phyloP scores from a whole-genome alignment of 768 basidiomycete species.

The Psilocybe sp. region DNA sequence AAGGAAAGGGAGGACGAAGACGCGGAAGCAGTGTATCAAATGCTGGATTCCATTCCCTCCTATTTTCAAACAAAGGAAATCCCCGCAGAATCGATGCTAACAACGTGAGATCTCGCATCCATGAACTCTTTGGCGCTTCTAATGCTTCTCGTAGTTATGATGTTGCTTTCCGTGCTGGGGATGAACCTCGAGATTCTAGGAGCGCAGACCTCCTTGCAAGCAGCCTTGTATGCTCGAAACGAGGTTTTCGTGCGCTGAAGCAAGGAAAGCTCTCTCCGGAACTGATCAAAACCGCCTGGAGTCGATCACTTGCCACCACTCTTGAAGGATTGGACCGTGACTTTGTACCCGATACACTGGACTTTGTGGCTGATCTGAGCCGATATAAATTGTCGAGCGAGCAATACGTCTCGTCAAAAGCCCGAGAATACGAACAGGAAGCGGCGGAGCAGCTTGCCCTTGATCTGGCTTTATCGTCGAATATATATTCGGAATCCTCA shows the following conservation, averaged over 20 bases:
- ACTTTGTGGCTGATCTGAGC: slow-evolving; percentile 36
- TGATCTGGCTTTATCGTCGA: slow-evolving; percentile 58
- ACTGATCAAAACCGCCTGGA: slow-evolving; percentile 47
- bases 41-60: slow-evolving; percentile 50
- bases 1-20: slow-evolving; percentile 31
- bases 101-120: slow-evolving; percentile 41
- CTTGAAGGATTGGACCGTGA: slow-evolving; percentile 41
- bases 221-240: slow-evolving; percentile 45
- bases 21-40: slow-evolving; percentile 39
- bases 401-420: slow-evolving; percentile 33
- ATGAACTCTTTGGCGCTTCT: slow-evolving; percentile 2
- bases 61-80: slow-evolving; percentile 55
- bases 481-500: slow-evolving; percentile 50
- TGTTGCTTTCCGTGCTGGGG: slow-evolving; percentile 51
- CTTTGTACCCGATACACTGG: slow-evolving; percentile 29
- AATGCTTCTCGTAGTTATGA: slow-evolving; percentile 48
- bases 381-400: slow-evolving; percentile 40
- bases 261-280: slow-evolving; percentile 45
- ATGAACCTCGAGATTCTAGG: slow-evolving; percentile 38
- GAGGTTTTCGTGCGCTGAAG: slow-evolving; percentile 51
- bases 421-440: slow-evolving; percentile 45
- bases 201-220: slow-evolving; percentile 60
- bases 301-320: slow-evolving; percentile 43
- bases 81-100: slow-evolving; percentile 53
- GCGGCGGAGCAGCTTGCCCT: slow-evolving; percentile 61